A percentile compares a stretch with the other conserved stretches of the same genome.
Evolutionary conservation across 208 protist genomes (phyloP).

Genomic region (Leptomonas pyrrhocoris): DNA sequence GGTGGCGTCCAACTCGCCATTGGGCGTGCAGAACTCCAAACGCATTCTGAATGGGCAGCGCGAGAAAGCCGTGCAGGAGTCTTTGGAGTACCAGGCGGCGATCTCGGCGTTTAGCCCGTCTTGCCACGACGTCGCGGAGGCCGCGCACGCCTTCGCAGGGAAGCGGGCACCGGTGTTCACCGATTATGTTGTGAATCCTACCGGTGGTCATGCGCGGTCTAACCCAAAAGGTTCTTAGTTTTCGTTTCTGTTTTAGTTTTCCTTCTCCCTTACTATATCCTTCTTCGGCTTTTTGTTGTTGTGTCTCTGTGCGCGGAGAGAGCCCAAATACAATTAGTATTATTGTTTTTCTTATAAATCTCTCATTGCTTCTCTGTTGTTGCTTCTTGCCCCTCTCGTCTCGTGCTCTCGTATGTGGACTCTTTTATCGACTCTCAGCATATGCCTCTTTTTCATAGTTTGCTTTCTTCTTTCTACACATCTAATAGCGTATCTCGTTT

Average conservation of each 20-base stretch:
- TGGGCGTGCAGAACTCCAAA: slow-evolving; percentile 82
- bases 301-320: no score
- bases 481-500: no score
- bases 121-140: slow-evolving; percentile 67
- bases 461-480: no score
- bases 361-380: no score
- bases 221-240: background rate
- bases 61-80: slow-evolving; percentile 41
- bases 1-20: slow-evolving; percentile 66
- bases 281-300: background rate
- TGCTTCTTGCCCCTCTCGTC: no score
- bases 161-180: slow-evolving; percentile 58
- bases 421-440: no score
- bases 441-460: no score
- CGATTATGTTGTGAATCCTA: slow-evolving; percentile 54
- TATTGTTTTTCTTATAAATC: no score
- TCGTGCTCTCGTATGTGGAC: no score
- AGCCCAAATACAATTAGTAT: no score
- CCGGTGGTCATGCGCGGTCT: slow-evolving; percentile 8
- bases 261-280: background rate
- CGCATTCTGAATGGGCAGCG: slow-evolving; percentile 61
- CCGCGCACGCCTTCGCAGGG: slow-evolving; percentile 51
- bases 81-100: slow-evolving; percentile 64
- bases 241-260: background rate
- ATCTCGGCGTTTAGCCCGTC: slow-evolving; percentile 64